These are phyloP conservation scores for Stentor roeselii DNA, from an alignment of 73 alveolate genomes.

Conservation along the genomic window DNA sequence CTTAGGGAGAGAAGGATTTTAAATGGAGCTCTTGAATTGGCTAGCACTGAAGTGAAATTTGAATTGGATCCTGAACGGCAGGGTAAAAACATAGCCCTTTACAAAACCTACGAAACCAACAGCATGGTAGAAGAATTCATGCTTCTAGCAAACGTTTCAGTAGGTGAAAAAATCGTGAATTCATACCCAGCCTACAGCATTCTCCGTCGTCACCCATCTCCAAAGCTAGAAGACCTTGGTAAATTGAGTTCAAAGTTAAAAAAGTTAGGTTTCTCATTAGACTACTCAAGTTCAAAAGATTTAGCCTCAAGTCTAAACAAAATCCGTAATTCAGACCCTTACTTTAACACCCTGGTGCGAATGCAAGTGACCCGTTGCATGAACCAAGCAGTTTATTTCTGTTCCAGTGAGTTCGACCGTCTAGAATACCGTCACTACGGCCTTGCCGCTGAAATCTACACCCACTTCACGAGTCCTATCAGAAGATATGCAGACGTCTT, in stretches of 20 bases:
- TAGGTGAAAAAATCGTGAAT: constrained; percentile 74
- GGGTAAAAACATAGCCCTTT: constrained; percentile 89
- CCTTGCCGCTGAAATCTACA: constrained; percentile 97
- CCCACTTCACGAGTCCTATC: constrained; percentile 92
- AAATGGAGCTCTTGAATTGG: constrained; percentile 93
- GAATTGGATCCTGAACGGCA: constrained; percentile 88
- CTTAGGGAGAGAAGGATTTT: constrained; percentile 77
- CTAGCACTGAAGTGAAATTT: constrained; percentile 94
- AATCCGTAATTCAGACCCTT: constrained; percentile 80
- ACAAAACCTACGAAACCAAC: constrained; percentile 79
- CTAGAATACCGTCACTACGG: constrained; percentile 98
- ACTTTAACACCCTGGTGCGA: constrained; percentile 67
- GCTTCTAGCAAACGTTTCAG: constrained; percentile 96
- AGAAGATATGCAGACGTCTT: constrained; percentile 99
- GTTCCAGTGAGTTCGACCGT: constrained; percentile 94
- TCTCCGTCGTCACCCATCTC: constrained; percentile 81
- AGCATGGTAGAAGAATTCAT: constrained; percentile 96
- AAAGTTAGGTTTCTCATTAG: constrained; percentile 54
- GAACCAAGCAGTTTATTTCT: constrained; percentile 97
- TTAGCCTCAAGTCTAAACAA: constrained; percentile 84
- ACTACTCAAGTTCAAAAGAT: constrained; percentile 54
- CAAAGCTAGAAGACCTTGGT: constrained; percentile 68
- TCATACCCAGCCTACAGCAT: constrained; percentile 71
- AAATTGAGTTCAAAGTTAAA: constrained; percentile 58
- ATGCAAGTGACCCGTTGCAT: constrained; percentile 93